Percentiles rank a stretch among this genome's conserved stretches.
Conservation (phyloP, 108 stramenopile species). For the Licmophora abbreviata region DNA sequence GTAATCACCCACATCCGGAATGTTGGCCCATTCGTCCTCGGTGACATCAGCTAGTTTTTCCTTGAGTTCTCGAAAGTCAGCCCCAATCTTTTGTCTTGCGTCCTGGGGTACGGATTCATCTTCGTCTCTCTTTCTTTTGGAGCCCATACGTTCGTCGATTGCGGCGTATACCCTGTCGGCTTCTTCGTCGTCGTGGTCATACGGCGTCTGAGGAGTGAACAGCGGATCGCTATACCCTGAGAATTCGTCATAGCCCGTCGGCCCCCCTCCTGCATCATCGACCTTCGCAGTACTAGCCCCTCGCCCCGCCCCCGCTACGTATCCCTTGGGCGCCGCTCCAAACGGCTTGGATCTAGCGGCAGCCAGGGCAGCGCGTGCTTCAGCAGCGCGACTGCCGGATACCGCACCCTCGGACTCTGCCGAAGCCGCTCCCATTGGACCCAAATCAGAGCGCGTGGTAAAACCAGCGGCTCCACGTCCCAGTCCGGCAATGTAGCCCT, state of each 20-base stretch:
- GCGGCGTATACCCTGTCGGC: conserved; percentile 94
- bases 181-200: conserved; percentile 93
- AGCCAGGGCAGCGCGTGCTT: conserved; percentile 20
- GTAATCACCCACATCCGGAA: conserved; percentile 95
- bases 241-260: conserved; percentile 8
- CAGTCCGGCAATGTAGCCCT: conserved; percentile 92
- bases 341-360: conserved; percentile 15
- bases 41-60: conserved; percentile 78
- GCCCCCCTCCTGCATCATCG: conserved; percentile 31
- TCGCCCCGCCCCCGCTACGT: conserved; percentile 80
- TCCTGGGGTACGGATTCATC: conserved; percentile 7
- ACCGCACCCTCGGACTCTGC: conserved; percentile 14
- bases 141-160: conserved; percentile 92
- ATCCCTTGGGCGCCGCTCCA: conserved; percentile 73
- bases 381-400: conserved; percentile 19
- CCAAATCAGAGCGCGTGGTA: conserved; percentile 93
- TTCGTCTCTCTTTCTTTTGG: conserved; percentile 44
- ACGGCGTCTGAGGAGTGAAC: conserved; percentile 48
- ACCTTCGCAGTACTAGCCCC: too few species aligned
- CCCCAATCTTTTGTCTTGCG: conserved; percentile 61
- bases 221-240: conserved; percentile 11
- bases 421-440: conserved; percentile 30
- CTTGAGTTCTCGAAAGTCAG: conserved; percentile 96
- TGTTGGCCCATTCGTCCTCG: conserved; percentile 91
- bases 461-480: conserved; percentile 97